phyloP scores from a whole-genome alignment of 305 asterid genomes.

The Fraxinus latifolia region DNA sequence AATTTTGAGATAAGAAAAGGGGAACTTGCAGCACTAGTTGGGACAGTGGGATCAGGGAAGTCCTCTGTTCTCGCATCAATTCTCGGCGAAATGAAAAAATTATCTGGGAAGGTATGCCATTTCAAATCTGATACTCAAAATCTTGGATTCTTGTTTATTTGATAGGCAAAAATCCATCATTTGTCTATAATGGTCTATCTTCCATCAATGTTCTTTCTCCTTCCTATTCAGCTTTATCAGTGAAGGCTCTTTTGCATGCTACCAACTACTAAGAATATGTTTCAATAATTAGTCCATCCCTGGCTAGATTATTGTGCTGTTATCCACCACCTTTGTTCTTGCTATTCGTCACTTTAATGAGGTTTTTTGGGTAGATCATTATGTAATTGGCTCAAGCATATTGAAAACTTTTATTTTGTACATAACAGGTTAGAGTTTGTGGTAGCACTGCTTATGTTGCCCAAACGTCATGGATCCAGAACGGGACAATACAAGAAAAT shows the following conservation, averaged over 20 bases:
- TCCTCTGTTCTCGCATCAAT: conserved; percentile 80
- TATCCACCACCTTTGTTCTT: neutral
- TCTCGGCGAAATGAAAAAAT: conserved; percentile 89
- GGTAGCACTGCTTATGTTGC: conserved; percentile 95
- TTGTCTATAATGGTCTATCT: neutral
- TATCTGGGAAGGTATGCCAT: conserved; percentile 72
- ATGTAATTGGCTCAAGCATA: neutral
- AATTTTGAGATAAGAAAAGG: conserved; percentile 64
- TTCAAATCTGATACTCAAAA: neutral
- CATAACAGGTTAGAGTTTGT: conserved; percentile 64
- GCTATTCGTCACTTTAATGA: neutral
- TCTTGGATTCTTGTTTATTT: neutral
- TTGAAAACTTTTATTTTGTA: neutral
- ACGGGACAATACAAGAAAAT: conserved; percentile 85
- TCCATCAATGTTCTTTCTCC: neutral
- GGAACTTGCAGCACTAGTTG: conserved; percentile 76
- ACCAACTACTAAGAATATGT: neutral
- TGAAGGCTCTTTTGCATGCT: neutral
- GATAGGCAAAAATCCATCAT: neutral
- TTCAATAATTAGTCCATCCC: neutral
- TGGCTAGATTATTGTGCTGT: neutral
- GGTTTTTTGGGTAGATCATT: neutral
- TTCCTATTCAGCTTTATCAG: neutral
- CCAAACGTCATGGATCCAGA: conserved; percentile 95
- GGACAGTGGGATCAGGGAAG: conserved; percentile 95